Evolutionary conservation across 768 basidiomycete genomes (phyloP).

Genomic region (Pisolithus albus): DNA sequence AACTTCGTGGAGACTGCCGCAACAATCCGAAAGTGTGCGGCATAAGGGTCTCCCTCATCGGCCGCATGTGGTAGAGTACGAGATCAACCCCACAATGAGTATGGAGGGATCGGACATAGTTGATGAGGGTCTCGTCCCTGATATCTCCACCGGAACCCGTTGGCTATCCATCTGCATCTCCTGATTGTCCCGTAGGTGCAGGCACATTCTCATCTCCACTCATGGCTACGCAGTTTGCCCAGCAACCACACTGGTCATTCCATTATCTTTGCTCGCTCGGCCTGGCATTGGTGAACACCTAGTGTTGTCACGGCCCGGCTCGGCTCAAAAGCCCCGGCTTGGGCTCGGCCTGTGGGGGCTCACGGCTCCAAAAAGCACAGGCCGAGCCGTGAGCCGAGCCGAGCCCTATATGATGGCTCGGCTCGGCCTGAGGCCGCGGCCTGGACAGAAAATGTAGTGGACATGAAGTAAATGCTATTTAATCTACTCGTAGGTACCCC

Average conservation of each 20-base stretch:
- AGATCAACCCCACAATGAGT: slow-evolving; percentile 13
- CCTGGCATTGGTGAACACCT: slow-evolving; percentile 53
- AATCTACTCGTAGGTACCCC: too few relatives aligned
- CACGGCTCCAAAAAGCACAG: too few relatives aligned
- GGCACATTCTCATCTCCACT: slow-evolving; percentile 68
- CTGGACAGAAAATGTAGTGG: too few relatives aligned
- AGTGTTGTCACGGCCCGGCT: too few relatives aligned
- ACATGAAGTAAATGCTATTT: too few relatives aligned
- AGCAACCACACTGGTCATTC: slow-evolving; percentile 61
- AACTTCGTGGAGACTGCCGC: slow-evolving; percentile 11
- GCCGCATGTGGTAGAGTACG: slow-evolving; percentile 19
- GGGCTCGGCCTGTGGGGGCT: too few relatives aligned
- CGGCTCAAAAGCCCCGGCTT: too few relatives aligned
- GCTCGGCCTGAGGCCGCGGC: too few relatives aligned
- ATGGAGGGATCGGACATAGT: slow-evolving; percentile 14
- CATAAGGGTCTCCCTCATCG: slow-evolving; percentile 3
- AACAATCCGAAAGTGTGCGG: not conserved
- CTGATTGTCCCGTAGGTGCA: slow-evolving; percentile 38
- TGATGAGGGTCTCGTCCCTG: slow-evolving; percentile 7
- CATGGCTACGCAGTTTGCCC: slow-evolving; percentile 74
- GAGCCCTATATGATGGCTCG: too few relatives aligned
- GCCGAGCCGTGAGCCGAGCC: too few relatives aligned
- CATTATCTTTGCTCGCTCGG: slow-evolving; percentile 70
- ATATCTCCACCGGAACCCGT: slow-evolving; percentile 11
- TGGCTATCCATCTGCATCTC: not conserved